Evolutionary conservation across 805 yeast species (phyloP).

Genomic region (Cyberlindnera maritima): DNA sequence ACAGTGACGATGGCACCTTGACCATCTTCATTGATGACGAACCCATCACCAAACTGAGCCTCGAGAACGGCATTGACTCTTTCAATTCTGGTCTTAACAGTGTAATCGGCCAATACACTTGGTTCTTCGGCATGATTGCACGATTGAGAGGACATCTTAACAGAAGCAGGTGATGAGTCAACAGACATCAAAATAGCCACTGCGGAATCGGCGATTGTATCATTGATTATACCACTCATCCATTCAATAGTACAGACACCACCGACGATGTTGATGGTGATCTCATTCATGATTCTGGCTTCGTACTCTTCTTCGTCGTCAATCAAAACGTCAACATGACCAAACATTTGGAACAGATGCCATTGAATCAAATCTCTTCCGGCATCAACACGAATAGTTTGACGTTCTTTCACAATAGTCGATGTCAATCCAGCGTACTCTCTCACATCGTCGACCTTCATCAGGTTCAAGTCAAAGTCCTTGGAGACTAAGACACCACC

Average conservation of each 20-base stretch:
- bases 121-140: slow-evolving; percentile 42
- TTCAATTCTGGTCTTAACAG: slow-evolving; percentile 39
- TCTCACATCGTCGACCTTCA: slow-evolving; percentile 82
- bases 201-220: slow-evolving; percentile 91
- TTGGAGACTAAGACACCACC: slow-evolving; percentile 89
- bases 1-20: slow-evolving; percentile 60
- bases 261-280: slow-evolving; percentile 47
- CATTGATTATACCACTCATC: slow-evolving; percentile 86
- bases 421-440: slow-evolving; percentile 87
- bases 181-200: slow-evolving; percentile 88
- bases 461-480: slow-evolving; percentile 81
- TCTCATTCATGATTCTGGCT: slow-evolving; percentile 61
- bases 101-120: slow-evolving; percentile 32
- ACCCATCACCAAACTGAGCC: slow-evolving; percentile 88
- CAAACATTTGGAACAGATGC: slow-evolving; percentile 96
- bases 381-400: slow-evolving; percentile 74
- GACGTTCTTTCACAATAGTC: slow-evolving; percentile 79
- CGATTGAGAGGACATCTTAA: slow-evolving; percentile 69
- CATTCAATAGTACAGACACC: slow-evolving; percentile 73
- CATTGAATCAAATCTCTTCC: slow-evolving; percentile 76
- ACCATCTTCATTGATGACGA: slow-evolving; percentile 39
- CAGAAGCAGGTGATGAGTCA: slow-evolving; percentile 94
- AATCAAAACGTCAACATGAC: slow-evolving; percentile 61
- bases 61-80: slow-evolving; percentile 61
- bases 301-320: slow-evolving; percentile 53